phyloP scores from a whole-genome alignment of 1,284 basidiomycete species.

The Fomitiporia mediterranea region DNA sequence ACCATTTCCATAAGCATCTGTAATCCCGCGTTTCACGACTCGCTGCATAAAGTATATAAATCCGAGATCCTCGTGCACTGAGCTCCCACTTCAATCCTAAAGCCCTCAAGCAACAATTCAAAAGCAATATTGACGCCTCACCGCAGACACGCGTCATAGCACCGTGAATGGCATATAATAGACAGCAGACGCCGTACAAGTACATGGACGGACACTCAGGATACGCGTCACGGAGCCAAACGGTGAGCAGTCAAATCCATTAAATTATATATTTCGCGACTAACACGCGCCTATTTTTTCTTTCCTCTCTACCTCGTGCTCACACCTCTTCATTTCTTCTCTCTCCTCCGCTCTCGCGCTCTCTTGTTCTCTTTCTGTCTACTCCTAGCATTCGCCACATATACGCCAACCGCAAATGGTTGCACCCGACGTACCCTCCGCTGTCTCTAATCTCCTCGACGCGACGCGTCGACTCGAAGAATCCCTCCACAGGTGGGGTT shows the following conservation, averaged over 20 bases:
- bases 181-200: not conserved
- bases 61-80: no score
- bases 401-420: constrained; percentile 24
- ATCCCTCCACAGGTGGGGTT: constrained; percentile 73
- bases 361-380: not conserved
- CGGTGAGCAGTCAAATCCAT: no score
- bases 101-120: no score
- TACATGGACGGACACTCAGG: not conserved
- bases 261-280: no score
- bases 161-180: constrained; percentile 5
- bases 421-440: constrained; percentile 46
- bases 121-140: no score
- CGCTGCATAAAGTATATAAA: no score
- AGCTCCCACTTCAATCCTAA: no score
- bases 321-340: not conserved
- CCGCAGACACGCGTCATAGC: no score
- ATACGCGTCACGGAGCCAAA: not conserved
- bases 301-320: not conserved
- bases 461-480: constrained; percentile 87
- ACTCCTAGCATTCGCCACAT: constrained; percentile 1
- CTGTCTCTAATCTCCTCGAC: constrained; percentile 81
- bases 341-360: not conserved
- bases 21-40: no score
- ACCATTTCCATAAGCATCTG: constrained; percentile 10
- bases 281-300: not conserved